These are phyloP conservation scores for Adansonia rubrostipa DNA, from an alignment of 441 rosid species.

Conservation along the genomic window DNA sequence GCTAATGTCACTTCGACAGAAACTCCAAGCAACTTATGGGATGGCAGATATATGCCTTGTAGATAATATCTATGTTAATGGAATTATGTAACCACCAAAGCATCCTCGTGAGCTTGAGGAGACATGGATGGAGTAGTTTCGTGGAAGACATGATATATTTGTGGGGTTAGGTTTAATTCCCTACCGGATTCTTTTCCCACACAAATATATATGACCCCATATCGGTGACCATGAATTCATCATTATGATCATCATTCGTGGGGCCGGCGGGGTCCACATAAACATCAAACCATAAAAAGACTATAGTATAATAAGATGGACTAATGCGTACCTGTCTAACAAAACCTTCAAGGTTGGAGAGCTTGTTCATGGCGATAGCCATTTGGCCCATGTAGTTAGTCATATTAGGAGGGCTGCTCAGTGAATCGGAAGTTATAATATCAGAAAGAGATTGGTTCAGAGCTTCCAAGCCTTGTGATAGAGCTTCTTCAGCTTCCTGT, in stretches of 20 bases:
- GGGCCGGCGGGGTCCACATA: not conserved
- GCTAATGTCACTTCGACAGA: constrained; percentile 1
- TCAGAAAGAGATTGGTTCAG: constrained; percentile 82
- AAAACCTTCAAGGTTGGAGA: constrained; percentile 79
- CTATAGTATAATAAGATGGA: not conserved
- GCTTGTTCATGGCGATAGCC: constrained; percentile 68
- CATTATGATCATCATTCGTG: too few relatives aligned
- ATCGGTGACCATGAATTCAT: not conserved
- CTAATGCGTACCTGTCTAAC: constrained; percentile 73
- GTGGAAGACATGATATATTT: constrained; percentile 4
- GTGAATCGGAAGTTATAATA: constrained; percentile 78
- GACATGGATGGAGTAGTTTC: constrained; percentile 39
- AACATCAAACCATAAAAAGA: not conserved
- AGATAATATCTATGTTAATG: not conserved
- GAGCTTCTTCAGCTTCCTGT: constrained; percentile 90
- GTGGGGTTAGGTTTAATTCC: constrained; percentile 43
- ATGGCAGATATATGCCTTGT: not conserved
- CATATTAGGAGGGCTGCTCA: constrained; percentile 78
- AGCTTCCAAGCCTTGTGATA: constrained; percentile 84
- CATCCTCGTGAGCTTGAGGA: not conserved
- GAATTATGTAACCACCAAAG: constrained; percentile 17
- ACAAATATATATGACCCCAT: not conserved
- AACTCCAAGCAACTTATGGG: constrained; percentile 20
- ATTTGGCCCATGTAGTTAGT: constrained; percentile 67
- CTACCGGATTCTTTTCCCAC: constrained; percentile 31